Base-by-base conservation (phyloP, 331 rosid species). In the Rosa hybrid region DNA sequence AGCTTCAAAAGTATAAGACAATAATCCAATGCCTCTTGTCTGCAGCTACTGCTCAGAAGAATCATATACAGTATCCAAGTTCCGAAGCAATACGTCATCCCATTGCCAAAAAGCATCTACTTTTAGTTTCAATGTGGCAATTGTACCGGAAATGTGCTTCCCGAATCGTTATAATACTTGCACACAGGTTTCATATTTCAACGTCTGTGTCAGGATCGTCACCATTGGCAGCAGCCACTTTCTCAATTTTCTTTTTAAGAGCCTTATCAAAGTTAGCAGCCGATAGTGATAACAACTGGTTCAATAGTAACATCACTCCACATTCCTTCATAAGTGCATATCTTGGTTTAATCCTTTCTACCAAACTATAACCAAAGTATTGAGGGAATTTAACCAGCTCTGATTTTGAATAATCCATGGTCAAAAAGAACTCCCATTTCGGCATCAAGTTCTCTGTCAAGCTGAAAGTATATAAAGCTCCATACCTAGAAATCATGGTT, bases 361-460 rank as follows among this genome's bases (percentile, higher is more conserved):
- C 90, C 86, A 95, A 87, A 82, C 89, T 93, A 85, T 93, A 95
- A 63, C 99, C 97, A 54, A 93, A 95, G 85, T 77, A 95, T 57
- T 91, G 98, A 53, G 99, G 99, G 88, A 94, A 92, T 69, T 91
- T 94, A 57, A 94, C 90, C 53, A 94, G 87, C 86, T 94, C 98
- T 14, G 94, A 82, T 57, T 83, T 84, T 18, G 92, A 78, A 59
- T 94, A 94, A 64, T 82, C 91, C 91, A 88, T 92, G 67, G 90
- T 90, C 82, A 89, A 59, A 84, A 92, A 94, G 85, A 89, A 94
- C 76, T 90, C 88, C 97, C 98, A 94, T 77, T 94, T 94, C 4
- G 95, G 95, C 39, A 82, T 78, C 87, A 94, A 77, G 83, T 90
- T 94, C 76, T 83, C 89, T 3, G 83, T 75, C 91, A 94, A 82